Evolutionary conservation across 2,329 filamentous ascomycete genomes (phyloP), one percentile per base, ranked within the genome.

Genomic region (Pseudophaeomoniella oleicola): DNA sequence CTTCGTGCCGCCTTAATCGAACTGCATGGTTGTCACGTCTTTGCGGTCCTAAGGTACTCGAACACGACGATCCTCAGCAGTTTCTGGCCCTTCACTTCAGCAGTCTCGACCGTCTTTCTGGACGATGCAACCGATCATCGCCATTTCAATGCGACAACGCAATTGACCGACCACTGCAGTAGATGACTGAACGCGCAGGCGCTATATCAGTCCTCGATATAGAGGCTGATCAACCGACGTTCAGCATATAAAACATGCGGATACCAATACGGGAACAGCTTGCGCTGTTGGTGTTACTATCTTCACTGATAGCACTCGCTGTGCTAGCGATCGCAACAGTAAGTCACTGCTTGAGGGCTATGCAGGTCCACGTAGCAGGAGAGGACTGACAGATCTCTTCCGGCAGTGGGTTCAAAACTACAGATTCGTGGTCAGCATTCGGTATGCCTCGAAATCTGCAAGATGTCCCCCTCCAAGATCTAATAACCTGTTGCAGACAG

Each of bases 181-280:
- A 27, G 22, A 27, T 27, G 22, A 27, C 22, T 9, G 22, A n/a
- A 27, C 6, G n/a, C 9, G n/a, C 22, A 6, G n/a, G n/a, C n/a
- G 22, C 9, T 27, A 6, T 27, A n/a, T 27, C 22, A 27, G 22
- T 27, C 22, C 22, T 27, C 22, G n/a, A 6, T n/a, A 6, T 9
- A 6, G 22, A 27, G 22, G 22, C 22, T 27, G 22, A 27, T 27
- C 22, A 27, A 27, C 6, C n/a, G n/a, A 27, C 22, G 22, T n/a
- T 6, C 22, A 6, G 27, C 29, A 35, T 14, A 19, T 16, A 39
- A 37, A 40, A 19, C 18, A 88, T 94, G 83, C 76, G 85, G 57
- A 75, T 94, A 55, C 79, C 81, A 39, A 94, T 94, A 51, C 74
- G 85, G 47, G 78, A 87, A 62, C 87, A 94, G 71, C 70, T 94